Evolutionary conservation across 2,329 filamentous ascomycete species (phyloP).

Genomic region (Pseudogymnoascus sp.): DNA sequence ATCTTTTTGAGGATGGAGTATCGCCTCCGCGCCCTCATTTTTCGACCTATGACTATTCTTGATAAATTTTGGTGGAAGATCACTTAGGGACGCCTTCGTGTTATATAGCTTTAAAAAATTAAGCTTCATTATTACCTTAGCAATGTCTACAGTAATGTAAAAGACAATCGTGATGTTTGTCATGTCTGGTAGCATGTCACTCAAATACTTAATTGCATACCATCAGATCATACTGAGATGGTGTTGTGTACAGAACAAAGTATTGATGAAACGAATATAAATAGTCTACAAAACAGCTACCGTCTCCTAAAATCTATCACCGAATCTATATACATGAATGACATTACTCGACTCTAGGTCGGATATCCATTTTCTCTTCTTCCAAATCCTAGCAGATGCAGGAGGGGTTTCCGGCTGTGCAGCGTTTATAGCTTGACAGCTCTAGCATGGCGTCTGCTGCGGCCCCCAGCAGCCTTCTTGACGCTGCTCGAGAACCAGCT

Average conservation of each 20-base stretch:
- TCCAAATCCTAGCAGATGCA: neutral
- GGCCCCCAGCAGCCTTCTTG: neutral
- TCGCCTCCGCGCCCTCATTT: neutral
- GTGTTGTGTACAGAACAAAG: too few species aligned
- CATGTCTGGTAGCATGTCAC: neutral
- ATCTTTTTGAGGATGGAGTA: neutral
- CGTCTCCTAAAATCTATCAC: neutral
- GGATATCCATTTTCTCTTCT: neutral
- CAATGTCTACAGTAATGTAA: neutral
- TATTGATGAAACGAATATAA: neutral
- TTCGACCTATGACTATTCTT: neutral
- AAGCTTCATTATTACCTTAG: neutral
- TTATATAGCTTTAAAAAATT: neutral
- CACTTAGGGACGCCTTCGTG: neutral
- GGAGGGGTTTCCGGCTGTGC: neutral
- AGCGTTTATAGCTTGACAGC: neutral
- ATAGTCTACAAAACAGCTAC: neutral
- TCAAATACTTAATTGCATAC: too few species aligned
- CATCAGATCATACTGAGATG: too few species aligned
- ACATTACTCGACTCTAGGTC: neutral
- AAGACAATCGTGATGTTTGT: neutral
- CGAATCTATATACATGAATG: slow-evolving; percentile 3
- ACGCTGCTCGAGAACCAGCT: neutral
- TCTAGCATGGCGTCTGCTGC: neutral
- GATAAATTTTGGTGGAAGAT: neutral